Conservation (phyloP, 2,329 filamentous ascomycete species). For the Neurospora sp. region DNA sequence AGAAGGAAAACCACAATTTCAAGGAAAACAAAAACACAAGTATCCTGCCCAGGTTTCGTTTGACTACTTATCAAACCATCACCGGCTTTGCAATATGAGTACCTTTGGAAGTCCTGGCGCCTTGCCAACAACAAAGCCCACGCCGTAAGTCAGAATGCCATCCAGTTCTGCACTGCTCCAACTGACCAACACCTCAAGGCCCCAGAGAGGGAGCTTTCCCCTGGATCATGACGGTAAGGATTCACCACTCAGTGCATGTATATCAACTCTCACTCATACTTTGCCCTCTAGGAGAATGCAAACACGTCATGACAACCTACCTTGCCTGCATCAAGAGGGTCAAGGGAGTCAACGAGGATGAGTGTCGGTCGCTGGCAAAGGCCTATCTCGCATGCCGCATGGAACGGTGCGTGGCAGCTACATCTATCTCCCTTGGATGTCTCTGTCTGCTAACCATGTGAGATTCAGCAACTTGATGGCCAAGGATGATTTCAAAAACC, state of each 20-base stretch:
- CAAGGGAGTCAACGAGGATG: constrained; percentile 74
- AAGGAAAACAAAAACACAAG: not conserved
- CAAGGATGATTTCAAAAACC: constrained; percentile 85
- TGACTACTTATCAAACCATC: not conserved
- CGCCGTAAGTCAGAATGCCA: constrained; percentile 21
- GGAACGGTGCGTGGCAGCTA: constrained; percentile 60
- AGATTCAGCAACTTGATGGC: constrained; percentile 79
- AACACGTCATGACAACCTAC: constrained; percentile 75
- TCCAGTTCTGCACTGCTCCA: not conserved
- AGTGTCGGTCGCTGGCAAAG: constrained; percentile 80
- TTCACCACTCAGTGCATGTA: not conserved
- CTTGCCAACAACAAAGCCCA: constrained; percentile 22
- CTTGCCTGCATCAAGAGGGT: constrained; percentile 78
- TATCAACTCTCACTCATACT: not conserved
- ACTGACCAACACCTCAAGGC: constrained; percentile 37
- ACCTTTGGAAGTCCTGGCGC: constrained; percentile 23
- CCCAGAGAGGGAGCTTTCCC: constrained; percentile 90
- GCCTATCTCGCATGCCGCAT: constrained; percentile 85
- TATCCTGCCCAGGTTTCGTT: not conserved
- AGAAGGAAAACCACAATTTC: not conserved
- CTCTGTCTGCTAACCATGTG: not conserved
- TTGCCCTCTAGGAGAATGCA: constrained; percentile 68
- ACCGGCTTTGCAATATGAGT: constrained; percentile 17
- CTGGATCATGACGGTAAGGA: constrained; percentile 72
- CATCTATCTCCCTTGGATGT: not conserved